phyloP scores from a whole-genome alignment of 2,329 filamentous ascomycete species.

The Trichoderma koningii region DNA sequence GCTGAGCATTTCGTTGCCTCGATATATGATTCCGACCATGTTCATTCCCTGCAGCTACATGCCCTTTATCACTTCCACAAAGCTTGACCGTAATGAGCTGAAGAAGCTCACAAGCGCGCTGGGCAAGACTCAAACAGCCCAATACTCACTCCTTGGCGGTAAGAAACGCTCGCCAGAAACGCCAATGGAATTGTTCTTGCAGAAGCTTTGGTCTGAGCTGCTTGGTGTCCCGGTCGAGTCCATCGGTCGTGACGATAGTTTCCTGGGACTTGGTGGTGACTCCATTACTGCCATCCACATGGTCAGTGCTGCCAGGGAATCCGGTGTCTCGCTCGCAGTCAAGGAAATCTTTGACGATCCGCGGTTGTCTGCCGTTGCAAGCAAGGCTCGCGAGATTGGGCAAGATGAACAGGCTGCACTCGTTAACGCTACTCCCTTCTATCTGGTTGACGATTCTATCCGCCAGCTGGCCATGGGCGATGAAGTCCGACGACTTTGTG shows the following conservation, averaged over 20 bases:
- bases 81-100: constrained; percentile 19
- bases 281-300: constrained; percentile 29
- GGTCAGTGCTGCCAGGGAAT: constrained; percentile 11
- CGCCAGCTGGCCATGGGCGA: neutral
- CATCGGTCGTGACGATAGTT: constrained; percentile 31
- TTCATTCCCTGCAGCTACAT: constrained; percentile 20
- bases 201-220: constrained; percentile 20
- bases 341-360: constrained; percentile 30
- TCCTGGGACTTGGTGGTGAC: constrained; percentile 31
- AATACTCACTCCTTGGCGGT: constrained; percentile 5
- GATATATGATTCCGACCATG: constrained; percentile 23
- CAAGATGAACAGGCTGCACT: neutral
- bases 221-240: constrained; percentile 20
- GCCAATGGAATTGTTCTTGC: constrained; percentile 13
- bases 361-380: constrained; percentile 15
- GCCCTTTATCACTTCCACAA: constrained; percentile 24
- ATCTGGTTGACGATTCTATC: neutral
- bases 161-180: constrained; percentile 20
- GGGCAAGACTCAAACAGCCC: neutral
- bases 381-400: constrained; percentile 14
- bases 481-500: neutral
- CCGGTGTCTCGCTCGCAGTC: constrained; percentile 23
- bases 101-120: constrained; percentile 5
- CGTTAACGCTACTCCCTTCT: constrained; percentile 1
- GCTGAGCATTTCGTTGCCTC: constrained; percentile 15